Percentiles rank a stretch among this genome's conserved stretches.
phyloP scores from a whole-genome alignment of 306 rosid genomes.

The Mucuna pruriens region DNA sequence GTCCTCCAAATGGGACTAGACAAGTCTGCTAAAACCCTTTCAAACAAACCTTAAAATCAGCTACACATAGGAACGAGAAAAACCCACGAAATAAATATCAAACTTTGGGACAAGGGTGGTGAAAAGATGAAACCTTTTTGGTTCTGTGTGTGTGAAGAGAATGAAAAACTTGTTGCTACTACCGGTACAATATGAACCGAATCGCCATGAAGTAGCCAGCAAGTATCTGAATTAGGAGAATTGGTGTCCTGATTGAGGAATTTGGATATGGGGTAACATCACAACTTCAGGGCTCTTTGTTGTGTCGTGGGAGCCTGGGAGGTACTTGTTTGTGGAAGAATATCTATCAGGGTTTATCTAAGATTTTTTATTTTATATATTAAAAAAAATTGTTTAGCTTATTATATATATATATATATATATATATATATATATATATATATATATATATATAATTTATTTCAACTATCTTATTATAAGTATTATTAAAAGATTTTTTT shows the following conservation, averaged over 20 bases:
- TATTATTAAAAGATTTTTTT: no score
- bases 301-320: no score
- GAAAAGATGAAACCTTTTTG: constrained; percentile 4
- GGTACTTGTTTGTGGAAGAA: neutral
- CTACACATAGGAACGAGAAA: neutral
- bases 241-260: neutral
- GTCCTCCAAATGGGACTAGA: constrained; percentile 17
- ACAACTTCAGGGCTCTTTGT: neutral
- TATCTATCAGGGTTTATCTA: neutral
- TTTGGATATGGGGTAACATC: neutral
- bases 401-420: no score
- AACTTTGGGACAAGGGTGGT: constrained; percentile 13
- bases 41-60: neutral
- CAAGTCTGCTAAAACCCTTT: constrained; percentile 20
- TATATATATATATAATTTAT: no score
- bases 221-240: constrained; percentile 22
- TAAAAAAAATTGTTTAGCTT: no score
- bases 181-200: neutral
- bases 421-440: no score
- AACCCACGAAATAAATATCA: neutral
- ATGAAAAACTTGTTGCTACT: neutral
- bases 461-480: no score
- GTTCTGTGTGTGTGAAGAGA: neutral
- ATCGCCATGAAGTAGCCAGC: neutral
- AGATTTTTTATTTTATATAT: neutral